Percentiles rank a stretch among this genome's conserved stretches.
These are phyloP conservation scores for Salix exigua DNA, from an alignment of 345 rosid genomes.

Conservation along the genomic window DNA sequence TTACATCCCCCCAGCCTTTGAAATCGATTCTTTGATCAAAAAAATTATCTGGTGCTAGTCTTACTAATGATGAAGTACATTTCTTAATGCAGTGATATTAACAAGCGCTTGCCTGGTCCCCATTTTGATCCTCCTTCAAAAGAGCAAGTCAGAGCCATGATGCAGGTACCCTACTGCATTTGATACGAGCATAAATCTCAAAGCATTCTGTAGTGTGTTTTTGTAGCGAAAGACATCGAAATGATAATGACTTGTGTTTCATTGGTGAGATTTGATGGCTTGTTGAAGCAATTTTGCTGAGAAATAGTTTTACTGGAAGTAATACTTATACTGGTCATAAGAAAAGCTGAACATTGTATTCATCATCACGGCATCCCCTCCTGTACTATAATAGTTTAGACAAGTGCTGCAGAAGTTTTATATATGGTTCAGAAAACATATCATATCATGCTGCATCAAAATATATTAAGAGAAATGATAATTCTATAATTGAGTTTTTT, in stretches of 20 bases:
- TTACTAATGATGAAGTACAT: not conserved
- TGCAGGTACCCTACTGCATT: constrained; percentile 46
- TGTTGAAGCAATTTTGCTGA: no score
- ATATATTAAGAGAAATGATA: no score
- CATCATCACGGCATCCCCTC: no score
- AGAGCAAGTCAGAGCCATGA: constrained; percentile 50
- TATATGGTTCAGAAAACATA: no score
- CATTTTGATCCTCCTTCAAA: constrained; percentile 93
- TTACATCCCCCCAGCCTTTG: not conserved
- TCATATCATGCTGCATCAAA: no score
- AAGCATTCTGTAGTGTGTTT: not conserved
- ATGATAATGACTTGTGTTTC: not conserved
- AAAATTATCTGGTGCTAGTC: not conserved
- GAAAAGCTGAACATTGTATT: no score
- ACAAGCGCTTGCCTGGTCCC: constrained; percentile 88
- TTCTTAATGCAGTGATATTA: constrained; percentile 57
- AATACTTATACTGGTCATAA: no score
- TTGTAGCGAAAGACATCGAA: not conserved
- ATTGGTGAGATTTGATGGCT: not conserved
- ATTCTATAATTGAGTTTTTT: no score
- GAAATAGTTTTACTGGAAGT: no score
- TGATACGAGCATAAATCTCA: not conserved
- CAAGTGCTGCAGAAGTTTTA: no score
- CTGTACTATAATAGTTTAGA: no score
- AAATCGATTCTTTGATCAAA: not conserved